A percentile compares a stretch with the other conserved stretches of the same genome.
Conservation (phyloP, 495 filamentous ascomycete genomes). For the Talaromyces adpressus region DNA sequence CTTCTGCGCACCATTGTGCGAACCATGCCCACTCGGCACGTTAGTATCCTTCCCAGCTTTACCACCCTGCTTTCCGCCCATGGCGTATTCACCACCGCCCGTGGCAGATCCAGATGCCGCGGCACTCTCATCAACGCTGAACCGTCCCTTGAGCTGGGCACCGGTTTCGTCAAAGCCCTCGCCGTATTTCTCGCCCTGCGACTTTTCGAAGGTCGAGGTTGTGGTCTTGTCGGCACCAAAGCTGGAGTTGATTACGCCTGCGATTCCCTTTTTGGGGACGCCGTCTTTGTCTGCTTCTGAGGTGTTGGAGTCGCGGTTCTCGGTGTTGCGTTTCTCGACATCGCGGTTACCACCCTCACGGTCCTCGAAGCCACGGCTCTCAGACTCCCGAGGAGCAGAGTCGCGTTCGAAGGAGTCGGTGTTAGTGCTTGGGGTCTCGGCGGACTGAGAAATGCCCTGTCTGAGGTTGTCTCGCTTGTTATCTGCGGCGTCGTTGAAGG, state of each 20-base stretch:
- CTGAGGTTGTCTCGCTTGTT: background rate
- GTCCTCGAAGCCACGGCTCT: background rate
- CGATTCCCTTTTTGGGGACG: background rate
- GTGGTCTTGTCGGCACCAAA: conserved; percentile 6
- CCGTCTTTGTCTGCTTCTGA: no score
- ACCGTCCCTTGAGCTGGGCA: background rate
- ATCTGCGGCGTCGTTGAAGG: background rate
- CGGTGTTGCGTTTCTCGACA: background rate
- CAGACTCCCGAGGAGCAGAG: background rate
- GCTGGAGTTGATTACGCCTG: conserved; percentile 2
- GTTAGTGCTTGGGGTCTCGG: background rate
- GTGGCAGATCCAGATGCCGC: background rate
- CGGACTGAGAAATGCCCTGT: background rate
- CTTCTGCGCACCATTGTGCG: background rate
- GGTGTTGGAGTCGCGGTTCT: background rate
- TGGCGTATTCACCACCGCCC: conserved; percentile 1
- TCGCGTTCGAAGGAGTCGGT: background rate
- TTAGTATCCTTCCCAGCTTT: background rate
- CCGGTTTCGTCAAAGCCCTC: background rate
- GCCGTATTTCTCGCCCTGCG: background rate
- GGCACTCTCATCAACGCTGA: background rate
- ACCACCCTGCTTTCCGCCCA: background rate
- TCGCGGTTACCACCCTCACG: background rate
- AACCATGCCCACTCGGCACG: background rate
- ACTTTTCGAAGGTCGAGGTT: conserved; percentile 6